A percentile compares a stretch with the other conserved stretches of the same genome.
phyloP scores from a whole-genome alignment of 345 rosid species.

The Camelina hispida region DNA sequence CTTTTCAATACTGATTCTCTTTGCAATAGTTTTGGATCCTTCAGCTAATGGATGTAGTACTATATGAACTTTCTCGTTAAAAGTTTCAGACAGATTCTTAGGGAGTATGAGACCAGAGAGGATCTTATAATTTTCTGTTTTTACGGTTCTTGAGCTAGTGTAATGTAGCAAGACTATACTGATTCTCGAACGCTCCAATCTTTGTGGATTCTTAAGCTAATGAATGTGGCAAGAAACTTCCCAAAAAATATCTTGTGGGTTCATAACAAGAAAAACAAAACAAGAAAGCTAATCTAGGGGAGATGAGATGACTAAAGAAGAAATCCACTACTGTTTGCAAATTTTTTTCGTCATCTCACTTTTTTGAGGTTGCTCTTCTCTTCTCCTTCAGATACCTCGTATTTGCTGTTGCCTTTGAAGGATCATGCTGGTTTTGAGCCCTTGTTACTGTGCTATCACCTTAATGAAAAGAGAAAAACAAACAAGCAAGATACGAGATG shows the following conservation, averaged over 20 bases:
- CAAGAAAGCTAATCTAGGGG: background rate
- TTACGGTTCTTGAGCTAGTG: too few relatives aligned
- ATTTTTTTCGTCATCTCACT: conserved; percentile 1
- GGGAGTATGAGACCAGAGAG: too few relatives aligned
- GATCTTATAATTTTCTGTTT: too few relatives aligned
- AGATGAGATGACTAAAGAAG: background rate
- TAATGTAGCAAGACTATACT: too few relatives aligned
- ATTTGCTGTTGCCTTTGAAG: background rate
- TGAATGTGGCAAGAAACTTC: background rate
- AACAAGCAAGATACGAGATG: background rate
- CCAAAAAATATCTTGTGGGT: background rate
- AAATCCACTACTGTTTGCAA: conserved; percentile 15
- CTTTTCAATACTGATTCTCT: too few relatives aligned
- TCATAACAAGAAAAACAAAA: background rate
- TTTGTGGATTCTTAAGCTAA: too few relatives aligned
- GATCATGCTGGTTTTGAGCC: background rate
- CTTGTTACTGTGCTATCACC: background rate
- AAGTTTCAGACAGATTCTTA: too few relatives aligned
- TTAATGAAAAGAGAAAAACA: background rate
- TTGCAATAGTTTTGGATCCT: too few relatives aligned
- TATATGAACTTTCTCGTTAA: too few relatives aligned
- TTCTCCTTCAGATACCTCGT: background rate
- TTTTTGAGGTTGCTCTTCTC: background rate
- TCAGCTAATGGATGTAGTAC: too few relatives aligned
- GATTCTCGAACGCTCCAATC: too few relatives aligned